Conservation (phyloP, 2,329 filamentous ascomycete genomes). For the Dothiorella sarmentorum region DNA sequence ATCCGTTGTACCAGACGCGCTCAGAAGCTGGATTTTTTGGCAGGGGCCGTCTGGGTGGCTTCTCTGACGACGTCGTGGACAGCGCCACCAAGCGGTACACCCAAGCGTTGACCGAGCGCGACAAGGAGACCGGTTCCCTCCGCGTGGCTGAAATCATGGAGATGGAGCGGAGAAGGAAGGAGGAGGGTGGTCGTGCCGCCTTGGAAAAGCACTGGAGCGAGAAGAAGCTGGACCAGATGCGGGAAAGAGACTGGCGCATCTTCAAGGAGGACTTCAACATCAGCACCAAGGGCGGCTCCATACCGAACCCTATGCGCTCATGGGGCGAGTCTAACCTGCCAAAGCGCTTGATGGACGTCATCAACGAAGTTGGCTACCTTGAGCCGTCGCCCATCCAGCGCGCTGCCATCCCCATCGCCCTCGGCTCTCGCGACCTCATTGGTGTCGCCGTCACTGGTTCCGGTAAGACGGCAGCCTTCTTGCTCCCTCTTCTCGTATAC, state of each 20-base stretch:
- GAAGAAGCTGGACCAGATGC: conserved; percentile 89
- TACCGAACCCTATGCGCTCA: conserved; percentile 93
- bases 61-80: conserved; percentile 57
- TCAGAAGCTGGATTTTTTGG: conserved; percentile 68
- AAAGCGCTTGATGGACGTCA: conserved; percentile 71
- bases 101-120: conserved; percentile 68
- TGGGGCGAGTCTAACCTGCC: conserved; percentile 87
- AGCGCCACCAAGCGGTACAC: conserved; percentile 55
- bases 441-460: conserved; percentile 97
- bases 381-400: conserved; percentile 91
- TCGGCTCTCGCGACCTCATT: conserved; percentile 92
- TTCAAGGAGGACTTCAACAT: conserved; percentile 99
- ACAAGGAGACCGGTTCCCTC: conserved; percentile 70
- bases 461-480: conserved; percentile 94
- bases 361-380: conserved; percentile 81
- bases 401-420: conserved; percentile 90
- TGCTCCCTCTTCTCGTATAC: conserved; percentile 88
- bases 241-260: conserved; percentile 96
- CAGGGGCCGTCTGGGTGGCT: conserved; percentile 64
- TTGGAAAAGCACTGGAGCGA: conserved; percentile 95
- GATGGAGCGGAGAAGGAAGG: conserved; percentile 73
- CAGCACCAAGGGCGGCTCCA: conserved; percentile 82
- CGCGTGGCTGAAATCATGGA: conserved; percentile 79
- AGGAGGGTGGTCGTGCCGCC: conserved; percentile 67
- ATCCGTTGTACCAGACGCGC: conserved; percentile 71